Conservation (phyloP, 352 stramenopile genomes). For the Phytophthora crassamura region DNA sequence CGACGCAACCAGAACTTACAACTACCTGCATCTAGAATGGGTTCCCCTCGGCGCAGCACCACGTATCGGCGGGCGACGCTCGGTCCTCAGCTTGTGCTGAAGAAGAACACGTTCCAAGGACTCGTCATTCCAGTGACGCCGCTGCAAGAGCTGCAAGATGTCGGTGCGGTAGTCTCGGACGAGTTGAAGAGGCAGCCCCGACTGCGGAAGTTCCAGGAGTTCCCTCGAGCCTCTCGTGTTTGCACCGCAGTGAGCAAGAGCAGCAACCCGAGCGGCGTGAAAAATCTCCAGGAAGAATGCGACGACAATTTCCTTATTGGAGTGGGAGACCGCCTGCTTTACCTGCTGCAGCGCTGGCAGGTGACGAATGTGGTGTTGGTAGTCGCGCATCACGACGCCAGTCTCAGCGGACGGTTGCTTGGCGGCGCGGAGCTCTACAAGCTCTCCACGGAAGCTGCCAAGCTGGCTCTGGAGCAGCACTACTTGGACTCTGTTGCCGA, state of each 20-base stretch:
- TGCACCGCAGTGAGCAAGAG: constrained; percentile 18
- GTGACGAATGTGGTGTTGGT: constrained; percentile 77
- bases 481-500: constrained; percentile 63
- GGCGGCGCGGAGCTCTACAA: constrained; percentile 76
- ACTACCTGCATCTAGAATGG: constrained; percentile 11
- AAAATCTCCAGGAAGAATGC: constrained; percentile 63
- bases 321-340: constrained; percentile 75
- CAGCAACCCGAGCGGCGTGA: constrained; percentile 13
- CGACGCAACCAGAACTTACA: not conserved
- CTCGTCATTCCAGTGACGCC: constrained; percentile 54
- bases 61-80: constrained; percentile 40
- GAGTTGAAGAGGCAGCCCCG: constrained; percentile 44
- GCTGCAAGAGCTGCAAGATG: constrained; percentile 21
- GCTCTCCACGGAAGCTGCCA: constrained; percentile 68
- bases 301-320: constrained; percentile 60
- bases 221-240: constrained; percentile 61
- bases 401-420: constrained; percentile 60
- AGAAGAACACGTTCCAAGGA: constrained; percentile 80
- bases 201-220: constrained; percentile 52
- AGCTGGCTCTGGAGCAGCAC: constrained; percentile 79
- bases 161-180: constrained; percentile 23
- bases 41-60: constrained; percentile 21
- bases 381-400: constrained; percentile 69
- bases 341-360: constrained; percentile 85
- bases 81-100: constrained; percentile 59